Evolutionary conservation across 2,329 filamentous ascomycete species (phyloP), one percentile per base, ranked within the genome.

Genomic region (Phialophora tarda): DNA sequence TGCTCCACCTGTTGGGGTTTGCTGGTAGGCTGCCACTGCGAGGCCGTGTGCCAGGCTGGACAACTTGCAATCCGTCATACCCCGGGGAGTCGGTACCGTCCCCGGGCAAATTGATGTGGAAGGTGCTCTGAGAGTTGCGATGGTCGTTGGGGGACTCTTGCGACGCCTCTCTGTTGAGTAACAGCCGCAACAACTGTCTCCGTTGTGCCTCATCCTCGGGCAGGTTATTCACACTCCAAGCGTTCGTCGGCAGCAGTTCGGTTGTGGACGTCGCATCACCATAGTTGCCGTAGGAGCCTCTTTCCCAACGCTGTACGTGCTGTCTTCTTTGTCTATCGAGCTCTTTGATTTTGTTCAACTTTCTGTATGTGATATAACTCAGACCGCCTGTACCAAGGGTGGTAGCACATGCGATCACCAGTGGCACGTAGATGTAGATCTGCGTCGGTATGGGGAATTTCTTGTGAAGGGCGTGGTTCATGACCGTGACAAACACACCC

Each of bases 201-300:
- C 79, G 77, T 61, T 79, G 77, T 72, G 77, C 75, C 59, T 80
- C 78, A 59, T 80, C 78, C 24, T 77, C 76, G 3, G 71, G 71
- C 21, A 71, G 44, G n/a, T 55, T 61, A 53, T 59, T 53, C 21
- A 3, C 44, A 21, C 24, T 63, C 59, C 48, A 57, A 32, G 28
- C 44, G 47, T 61, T 62, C 41, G 67, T 62, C 8, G 68, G 68
- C 34, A 67, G 54, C 28, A 69, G 48, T 41, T 69, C 68, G 5
- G 64, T 65, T 4, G 68, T 69, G 12, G 68, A 69, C 17, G 62
- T 51, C 17, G 60, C 68, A 50, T 69, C 68, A n/a, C 68, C 68
- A 47, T 69, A 66, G 48, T 34, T 65, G 26, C 59, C 48, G 23
- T 47, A 61, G 41, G 64, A 67, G 17, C 32, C 51, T 53, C 59